phyloP scores from a whole-genome alignment of 1,284 basidiomycete species.

The Cutaneotrichosporon dermatis region DNA sequence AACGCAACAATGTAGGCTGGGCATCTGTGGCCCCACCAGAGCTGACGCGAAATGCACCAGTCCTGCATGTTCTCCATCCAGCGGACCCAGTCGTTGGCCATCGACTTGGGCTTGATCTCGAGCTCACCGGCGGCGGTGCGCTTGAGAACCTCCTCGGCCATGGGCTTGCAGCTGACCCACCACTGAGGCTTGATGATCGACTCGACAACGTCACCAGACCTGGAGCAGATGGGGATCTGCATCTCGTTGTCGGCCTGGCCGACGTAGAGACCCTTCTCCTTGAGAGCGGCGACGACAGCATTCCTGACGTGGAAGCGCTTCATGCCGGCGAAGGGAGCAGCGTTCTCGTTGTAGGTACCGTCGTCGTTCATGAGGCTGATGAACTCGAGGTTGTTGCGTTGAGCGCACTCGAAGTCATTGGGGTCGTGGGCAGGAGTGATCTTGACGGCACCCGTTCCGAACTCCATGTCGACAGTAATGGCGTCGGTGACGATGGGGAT shows the following conservation, averaged over 20 bases:
- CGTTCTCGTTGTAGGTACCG: conserved; percentile 90
- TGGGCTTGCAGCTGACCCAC: conserved; percentile 94
- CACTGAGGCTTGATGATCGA: conserved; percentile 96
- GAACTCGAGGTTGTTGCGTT: conserved; percentile 83
- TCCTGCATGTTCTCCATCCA: conserved; percentile 97
- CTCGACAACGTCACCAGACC: conserved; percentile 95
- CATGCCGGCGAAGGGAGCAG: conserved; percentile 82
- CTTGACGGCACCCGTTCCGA: conserved; percentile 98
- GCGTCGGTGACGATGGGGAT: conserved; percentile 86
- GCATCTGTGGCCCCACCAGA: conserved; percentile 99
- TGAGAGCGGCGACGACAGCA: conserved; percentile 76
- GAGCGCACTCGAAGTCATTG: conserved; percentile 94
- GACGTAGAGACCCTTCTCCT: conserved; percentile 80
- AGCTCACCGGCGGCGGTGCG: conserved; percentile 83
- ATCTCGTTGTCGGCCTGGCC: conserved; percentile 95
- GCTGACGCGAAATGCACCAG: conserved; percentile 98
- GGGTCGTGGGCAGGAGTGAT: conserved; percentile 99
- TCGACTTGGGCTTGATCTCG: conserved; percentile 73
- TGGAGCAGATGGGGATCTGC: conserved; percentile 85
- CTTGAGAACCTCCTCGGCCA: conserved; percentile 89
- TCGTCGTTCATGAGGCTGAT: conserved; percentile 97
- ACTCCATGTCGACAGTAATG: conserved; percentile 86
- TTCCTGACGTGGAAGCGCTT: conserved; percentile 93
- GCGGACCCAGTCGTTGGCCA: conserved; percentile 91
- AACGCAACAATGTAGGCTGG: conserved; percentile 91